Evolutionary conservation across 495 filamentous ascomycete genomes (phyloP), one percentile per base, ranked within the genome.

Genomic region (Sordaria brevicollis): DNA sequence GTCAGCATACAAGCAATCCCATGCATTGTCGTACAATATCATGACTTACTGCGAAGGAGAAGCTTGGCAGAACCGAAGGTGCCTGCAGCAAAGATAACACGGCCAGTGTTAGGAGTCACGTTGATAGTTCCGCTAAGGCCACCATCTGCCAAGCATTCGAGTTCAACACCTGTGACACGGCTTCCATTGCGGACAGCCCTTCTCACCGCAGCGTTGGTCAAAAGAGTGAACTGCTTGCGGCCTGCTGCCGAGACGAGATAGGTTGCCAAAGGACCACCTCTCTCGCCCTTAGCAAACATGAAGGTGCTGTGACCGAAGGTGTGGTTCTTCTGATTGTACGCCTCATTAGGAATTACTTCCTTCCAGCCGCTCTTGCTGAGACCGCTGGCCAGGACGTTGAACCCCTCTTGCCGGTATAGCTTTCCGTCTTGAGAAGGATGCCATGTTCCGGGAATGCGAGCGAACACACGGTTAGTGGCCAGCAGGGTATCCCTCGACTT

Each of bases 31-130:
- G 33, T 4, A 15, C 0, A 0, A 7, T 5, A 41, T 35, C 5
- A n/a, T 34, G 29, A 71, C 75, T 74, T 72, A 76, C 87, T 83
- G 36, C 82, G 75, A 17, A 84, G 43, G 10, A 93, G 85, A 41
- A 94, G 83, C 78, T 92, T 92, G 4, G 90, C 85, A 1, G 89
- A 89, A n/a, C 88, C 89, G 57, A 93, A 90, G 13, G 90, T 82
- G 65, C 91, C 91, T 31, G 89, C 86, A 17, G 89, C 81, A 25
- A 93, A 82, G 69, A 93, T 86, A 69, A 93, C 89, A 25, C 88
- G 83, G 31, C 91, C 91, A 2, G 82, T 84, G 25, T 77, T 79
- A 8, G 81, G 70, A 13, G 86, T 89, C 65, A 91, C 75, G 6
- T 87, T 86, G 70, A 90, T 81, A 43, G 84, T 84, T 37, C 90